Evolutionary conservation across 2,329 filamentous ascomycete genomes (phyloP).

Genomic region (Aureobasidium uvarum): DNA sequence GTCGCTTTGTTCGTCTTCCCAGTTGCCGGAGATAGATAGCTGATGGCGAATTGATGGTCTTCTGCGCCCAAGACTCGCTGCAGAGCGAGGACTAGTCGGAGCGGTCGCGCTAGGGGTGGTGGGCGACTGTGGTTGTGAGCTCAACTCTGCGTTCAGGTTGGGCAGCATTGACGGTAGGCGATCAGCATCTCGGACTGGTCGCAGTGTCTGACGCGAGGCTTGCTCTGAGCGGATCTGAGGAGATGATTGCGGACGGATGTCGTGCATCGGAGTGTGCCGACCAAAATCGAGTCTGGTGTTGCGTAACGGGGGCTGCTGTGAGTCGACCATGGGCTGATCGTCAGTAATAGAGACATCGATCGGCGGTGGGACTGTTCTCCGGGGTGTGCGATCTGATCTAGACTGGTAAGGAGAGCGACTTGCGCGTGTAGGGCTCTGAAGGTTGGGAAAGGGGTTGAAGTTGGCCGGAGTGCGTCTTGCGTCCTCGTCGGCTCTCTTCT

Average conservation of each 20-base stretch:
- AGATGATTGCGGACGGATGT: conserved; percentile 34
- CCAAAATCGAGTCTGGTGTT: conserved; percentile 21
- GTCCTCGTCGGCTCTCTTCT: conserved; percentile 54
- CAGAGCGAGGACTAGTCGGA: conserved; percentile 43
- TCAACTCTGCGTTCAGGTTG: conserved; percentile 64
- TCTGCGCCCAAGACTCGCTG: conserved; percentile 60
- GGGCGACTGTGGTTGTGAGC: conserved; percentile 89
- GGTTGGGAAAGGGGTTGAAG: conserved; percentile 14
- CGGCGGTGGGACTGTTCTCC: conserved; percentile 76
- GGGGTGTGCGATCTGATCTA: conserved; percentile 43
- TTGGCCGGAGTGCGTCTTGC: conserved; percentile 13
- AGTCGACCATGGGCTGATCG: conserved; percentile 16
- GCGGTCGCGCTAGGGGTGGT: conserved; percentile 75
- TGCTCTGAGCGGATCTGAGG: conserved; percentile 33
- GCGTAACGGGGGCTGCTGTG: conserved; percentile 3
- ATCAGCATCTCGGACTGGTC: conserved; percentile 78
- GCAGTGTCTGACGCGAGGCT: conserved; percentile 46
- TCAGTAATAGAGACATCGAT: conserved; percentile 68
- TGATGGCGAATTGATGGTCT: conserved; percentile 88
- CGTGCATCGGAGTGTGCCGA: conserved; percentile 23
- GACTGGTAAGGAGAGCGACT: conserved; percentile 15
- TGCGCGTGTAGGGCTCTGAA: conserved; percentile 10
- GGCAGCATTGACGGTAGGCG: conserved; percentile 79
- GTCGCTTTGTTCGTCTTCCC: conserved; percentile 79
- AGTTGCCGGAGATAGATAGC: conserved; percentile 72